phyloP scores from a whole-genome alignment of 1,139 yeast genomes.

The Yamadazyma dendronema region DNA sequence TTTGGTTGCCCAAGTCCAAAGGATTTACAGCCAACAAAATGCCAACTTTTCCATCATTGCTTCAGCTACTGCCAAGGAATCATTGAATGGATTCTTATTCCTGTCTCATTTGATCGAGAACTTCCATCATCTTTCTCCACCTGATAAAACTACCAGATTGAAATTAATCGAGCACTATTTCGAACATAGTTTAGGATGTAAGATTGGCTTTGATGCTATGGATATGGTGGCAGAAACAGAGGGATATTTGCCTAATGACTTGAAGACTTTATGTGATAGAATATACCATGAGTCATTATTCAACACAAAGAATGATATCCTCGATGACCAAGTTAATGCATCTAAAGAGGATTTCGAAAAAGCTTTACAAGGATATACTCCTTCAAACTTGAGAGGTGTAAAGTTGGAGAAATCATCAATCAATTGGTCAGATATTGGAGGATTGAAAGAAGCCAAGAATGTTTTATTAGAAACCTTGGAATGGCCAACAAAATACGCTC shows the following conservation, averaged over 20 bases:
- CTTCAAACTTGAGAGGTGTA: slow-evolving; percentile 83
- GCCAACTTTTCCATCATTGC: slow-evolving; percentile 55
- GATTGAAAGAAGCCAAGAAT: slow-evolving; percentile 71
- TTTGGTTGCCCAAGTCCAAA: slow-evolving; percentile 39
- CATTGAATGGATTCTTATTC: slow-evolving; percentile 59
- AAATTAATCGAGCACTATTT: slow-evolving; percentile 51
- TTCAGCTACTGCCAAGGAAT: slow-evolving; percentile 63
- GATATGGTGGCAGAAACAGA: slow-evolving; percentile 82
- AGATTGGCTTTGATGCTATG: slow-evolving; percentile 50
- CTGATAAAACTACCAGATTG: slow-evolving; percentile 62
- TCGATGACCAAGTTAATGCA: slow-evolving; percentile 17
- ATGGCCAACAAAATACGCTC: slow-evolving; percentile 97
- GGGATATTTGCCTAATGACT: slow-evolving; percentile 84
- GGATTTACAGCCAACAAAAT: slow-evolving; percentile 33
- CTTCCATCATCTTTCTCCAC: slow-evolving; percentile 61
- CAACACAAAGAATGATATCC: slow-evolving; percentile 15
- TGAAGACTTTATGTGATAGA: slow-evolving; percentile 70
- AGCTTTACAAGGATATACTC: slow-evolving; percentile 69
- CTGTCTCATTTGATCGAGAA: slow-evolving; percentile 73
- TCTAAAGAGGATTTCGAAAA: slow-evolving; percentile 43
- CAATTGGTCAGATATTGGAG: slow-evolving; percentile 89
- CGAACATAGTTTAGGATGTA: slow-evolving; percentile 26
- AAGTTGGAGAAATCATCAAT: slow-evolving; percentile 76
- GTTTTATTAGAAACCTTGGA: slow-evolving; percentile 83
- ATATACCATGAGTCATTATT: slow-evolving; percentile 66